Conservation (phyloP, 768 basidiomycete genomes). For the Tylopilus sp. region DNA sequence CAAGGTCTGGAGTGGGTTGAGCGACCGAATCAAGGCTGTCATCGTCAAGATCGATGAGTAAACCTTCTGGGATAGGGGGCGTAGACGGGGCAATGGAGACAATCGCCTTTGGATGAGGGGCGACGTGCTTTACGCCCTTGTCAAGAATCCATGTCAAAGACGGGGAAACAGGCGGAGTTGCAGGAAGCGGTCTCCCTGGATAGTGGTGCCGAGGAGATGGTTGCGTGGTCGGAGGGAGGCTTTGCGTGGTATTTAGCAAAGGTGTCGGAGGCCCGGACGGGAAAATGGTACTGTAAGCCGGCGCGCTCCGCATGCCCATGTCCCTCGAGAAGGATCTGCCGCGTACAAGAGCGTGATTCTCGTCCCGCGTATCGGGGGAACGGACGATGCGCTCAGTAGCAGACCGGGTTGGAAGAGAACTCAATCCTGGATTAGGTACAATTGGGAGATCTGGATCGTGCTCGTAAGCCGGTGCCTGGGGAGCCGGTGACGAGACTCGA, state of each 20-base stretch:
- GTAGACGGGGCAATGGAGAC: slow-evolving; percentile 21
- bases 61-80: slow-evolving; percentile 45
- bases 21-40: slow-evolving; percentile 27
- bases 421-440: slow-evolving; percentile 12
- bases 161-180: slow-evolving; percentile 31
- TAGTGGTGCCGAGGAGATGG: slow-evolving; percentile 33
- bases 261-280: slow-evolving; percentile 32
- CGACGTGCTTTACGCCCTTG: slow-evolving; percentile 16
- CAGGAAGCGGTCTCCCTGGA: slow-evolving; percentile 32
- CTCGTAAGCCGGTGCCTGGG: slow-evolving; percentile 19
- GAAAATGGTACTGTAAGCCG: slow-evolving; percentile 33
- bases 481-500: slow-evolving; percentile 26
- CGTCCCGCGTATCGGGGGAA: slow-evolving; percentile 26
- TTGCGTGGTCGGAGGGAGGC: slow-evolving; percentile 18
- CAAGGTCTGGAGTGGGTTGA: slow-evolving; percentile 5
- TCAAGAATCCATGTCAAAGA: slow-evolving; percentile 35
- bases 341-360: slow-evolving; percentile 26
- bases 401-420: slow-evolving; percentile 27
- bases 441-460: slow-evolving; percentile 28
- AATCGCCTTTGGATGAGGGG: slow-evolving; percentile 14
- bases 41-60: slow-evolving; percentile 56
- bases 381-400: slow-evolving; percentile 34
- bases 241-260: slow-evolving; percentile 23
- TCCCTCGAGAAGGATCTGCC: slow-evolving; percentile 33
- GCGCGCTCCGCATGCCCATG: slow-evolving; percentile 31